Evolutionary conservation across 371 early-diverging fungal species (phyloP).

Genomic region (Syncephalastrum racemosum): DNA sequence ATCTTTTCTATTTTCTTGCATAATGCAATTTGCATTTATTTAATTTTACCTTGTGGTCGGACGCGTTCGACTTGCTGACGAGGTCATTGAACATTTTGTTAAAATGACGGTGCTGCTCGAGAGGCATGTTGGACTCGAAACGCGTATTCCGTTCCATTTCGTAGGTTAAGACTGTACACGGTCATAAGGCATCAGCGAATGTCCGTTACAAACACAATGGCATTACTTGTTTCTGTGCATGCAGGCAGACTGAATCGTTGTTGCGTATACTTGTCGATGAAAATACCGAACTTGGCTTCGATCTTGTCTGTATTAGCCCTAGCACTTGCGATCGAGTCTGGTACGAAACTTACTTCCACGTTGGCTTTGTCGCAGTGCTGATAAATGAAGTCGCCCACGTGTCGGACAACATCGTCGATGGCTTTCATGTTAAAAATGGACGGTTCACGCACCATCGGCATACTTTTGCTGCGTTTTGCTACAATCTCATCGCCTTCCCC

Average conservation of each 20-base stretch:
- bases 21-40: too few relatives aligned
- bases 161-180: constrained; percentile 15
- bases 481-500: background rate
- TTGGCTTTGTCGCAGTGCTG: constrained; percentile 47
- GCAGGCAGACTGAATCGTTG: constrained; percentile 64
- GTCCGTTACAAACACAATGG: background rate
- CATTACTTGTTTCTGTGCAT: constrained; percentile 64
- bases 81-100: constrained; percentile 65
- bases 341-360: constrained; percentile 53
- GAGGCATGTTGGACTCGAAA: constrained; percentile 72
- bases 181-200: background rate
- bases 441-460: constrained; percentile 19
- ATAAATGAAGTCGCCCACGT: constrained; percentile 62
- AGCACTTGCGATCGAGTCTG: background rate
- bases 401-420: constrained; percentile 62
- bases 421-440: constrained; percentile 41
- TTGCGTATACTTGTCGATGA: constrained; percentile 63
- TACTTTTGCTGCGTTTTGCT: too few relatives aligned
- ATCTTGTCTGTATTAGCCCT: constrained; percentile 46
- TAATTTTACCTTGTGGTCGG: constrained; percentile 36
- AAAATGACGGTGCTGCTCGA: constrained; percentile 66
- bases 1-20: constrained; percentile 6
- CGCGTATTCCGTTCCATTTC: constrained; percentile 29
- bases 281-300: constrained; percentile 79
- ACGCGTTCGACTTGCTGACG: constrained; percentile 48